Percentiles rank a stretch among this genome's conserved stretches.
Conservation (phyloP, 2,329 filamentous ascomycete species). For the Aspergillus sp. region DNA sequence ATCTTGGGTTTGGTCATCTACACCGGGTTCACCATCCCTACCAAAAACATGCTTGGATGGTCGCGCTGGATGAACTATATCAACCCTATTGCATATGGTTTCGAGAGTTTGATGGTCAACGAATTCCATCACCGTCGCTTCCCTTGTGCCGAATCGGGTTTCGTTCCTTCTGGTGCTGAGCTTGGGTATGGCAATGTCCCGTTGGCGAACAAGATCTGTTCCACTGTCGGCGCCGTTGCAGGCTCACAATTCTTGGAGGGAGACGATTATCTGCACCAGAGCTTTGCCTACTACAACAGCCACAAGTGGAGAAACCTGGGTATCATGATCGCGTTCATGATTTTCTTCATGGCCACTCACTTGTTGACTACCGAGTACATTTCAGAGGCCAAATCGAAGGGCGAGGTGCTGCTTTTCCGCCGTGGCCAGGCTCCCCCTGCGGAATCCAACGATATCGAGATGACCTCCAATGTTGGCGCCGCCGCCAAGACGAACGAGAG, state of each 20-base stretch:
- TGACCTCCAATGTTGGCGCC: slow-evolving; percentile 18
- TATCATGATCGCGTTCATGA: slow-evolving; percentile 60
- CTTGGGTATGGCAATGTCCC: slow-evolving; percentile 34
- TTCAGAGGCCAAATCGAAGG: slow-evolving; percentile 39
- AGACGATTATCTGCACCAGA: slow-evolving; percentile 53
- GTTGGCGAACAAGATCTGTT: slow-evolving; percentile 49
- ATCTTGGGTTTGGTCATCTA: slow-evolving; percentile 40
- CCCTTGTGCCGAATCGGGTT: slow-evolving; percentile 35
- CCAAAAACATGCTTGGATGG: slow-evolving; percentile 67
- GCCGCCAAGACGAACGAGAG: slow-evolving; percentile 33
- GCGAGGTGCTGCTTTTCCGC: slow-evolving; percentile 1
- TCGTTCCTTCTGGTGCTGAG: slow-evolving; percentile 37
- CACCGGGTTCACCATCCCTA: slow-evolving; percentile 41
- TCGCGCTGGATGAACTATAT: slow-evolving; percentile 76
- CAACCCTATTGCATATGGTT: slow-evolving; percentile 73
- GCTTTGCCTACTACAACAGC: slow-evolving; percentile 54
- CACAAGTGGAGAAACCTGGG: slow-evolving; percentile 68
- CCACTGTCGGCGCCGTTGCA: slow-evolving; percentile 54
- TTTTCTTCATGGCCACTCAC: slow-evolving; percentile 59
- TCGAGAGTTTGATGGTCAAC: slow-evolving; percentile 78
- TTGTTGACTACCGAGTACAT: slow-evolving; percentile 42
- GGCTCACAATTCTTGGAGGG: slow-evolving; percentile 58
- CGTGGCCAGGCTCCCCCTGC: neutral
- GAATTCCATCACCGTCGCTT: slow-evolving; percentile 69
- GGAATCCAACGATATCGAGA: slow-evolving; percentile 1